These are phyloP conservation scores for Nicotiana paniculata DNA, from an alignment of 257 asterid species.

Conservation along the genomic window DNA sequence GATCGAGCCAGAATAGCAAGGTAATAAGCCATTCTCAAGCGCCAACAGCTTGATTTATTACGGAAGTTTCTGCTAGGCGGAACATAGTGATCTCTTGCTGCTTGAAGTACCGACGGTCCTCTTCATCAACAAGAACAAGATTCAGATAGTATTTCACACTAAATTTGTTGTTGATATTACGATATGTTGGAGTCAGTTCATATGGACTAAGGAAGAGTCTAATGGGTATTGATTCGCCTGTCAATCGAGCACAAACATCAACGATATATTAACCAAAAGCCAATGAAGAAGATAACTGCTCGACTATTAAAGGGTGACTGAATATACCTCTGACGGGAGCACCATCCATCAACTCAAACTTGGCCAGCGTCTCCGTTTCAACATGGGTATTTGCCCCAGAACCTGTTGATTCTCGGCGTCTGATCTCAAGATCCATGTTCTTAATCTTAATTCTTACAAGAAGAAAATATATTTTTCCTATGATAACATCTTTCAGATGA, in stretches of 20 bases:
- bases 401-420: constrained; percentile 96
- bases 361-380: constrained; percentile 97
- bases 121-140: constrained; percentile 98
- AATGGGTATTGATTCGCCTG: constrained; percentile 97
- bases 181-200: constrained; percentile 84
- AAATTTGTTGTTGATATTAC: constrained; percentile 93
- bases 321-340: constrained; percentile 94
- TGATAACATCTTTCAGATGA: constrained; percentile 89
- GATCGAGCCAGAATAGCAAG: constrained; percentile 12
- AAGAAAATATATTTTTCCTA: constrained; percentile 92
- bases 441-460: constrained; percentile 95
- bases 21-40: constrained; percentile 6
- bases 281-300: not conserved
- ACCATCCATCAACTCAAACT: constrained; percentile 98
- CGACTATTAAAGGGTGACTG: not conserved
- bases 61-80: constrained; percentile 67
- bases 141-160: constrained; percentile 87
- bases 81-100: constrained; percentile 88
- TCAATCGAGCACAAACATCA: constrained; percentile 12
- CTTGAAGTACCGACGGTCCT: constrained; percentile 93
- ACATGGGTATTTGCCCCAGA: constrained; percentile 95
- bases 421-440: constrained; percentile 96
- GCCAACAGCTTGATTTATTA: constrained; percentile 10
- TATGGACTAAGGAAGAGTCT: constrained; percentile 96
- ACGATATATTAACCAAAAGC: not conserved